Evolutionary conservation across 2,329 filamentous ascomycete species (phyloP), one percentile per base, ranked within the genome.

Genomic region (Penicillium italicum): DNA sequence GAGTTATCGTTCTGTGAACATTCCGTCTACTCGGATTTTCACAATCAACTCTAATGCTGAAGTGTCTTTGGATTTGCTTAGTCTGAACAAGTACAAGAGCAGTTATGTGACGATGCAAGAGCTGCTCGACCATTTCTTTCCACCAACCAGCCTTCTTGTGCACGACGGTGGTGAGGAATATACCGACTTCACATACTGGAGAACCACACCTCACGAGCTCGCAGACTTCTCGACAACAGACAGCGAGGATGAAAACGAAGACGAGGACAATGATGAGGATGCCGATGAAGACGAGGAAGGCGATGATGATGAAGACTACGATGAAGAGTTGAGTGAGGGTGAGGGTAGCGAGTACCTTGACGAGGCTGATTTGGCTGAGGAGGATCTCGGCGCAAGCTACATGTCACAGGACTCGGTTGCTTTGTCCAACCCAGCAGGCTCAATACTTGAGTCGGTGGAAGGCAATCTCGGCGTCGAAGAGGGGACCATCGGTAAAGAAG

Each of bases 21-120:
- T 99, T 38, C 94, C 94, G 0, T 88, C 89, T 50, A 95, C 88
- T 24, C 85, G 94, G 50, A 99, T 99, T 65, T 99, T 99, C 74
- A 97, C 94, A 16, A 99, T 99, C 80, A 99, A 99, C 74, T 94
- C 90, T 51, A 96, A 97, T 69, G 92, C 93, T 1, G 94, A 99
- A 73, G 92, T 99, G 30, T 93, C 89, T 28, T 79, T 99, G 22
- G 93, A 97, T 70, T 79, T 99, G 42, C 79, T 97, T 41, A 93
- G 86, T 60, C 81, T 97, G 52, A 97, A 96, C 76, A 95, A 91
- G 72, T 89, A 97, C 72, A 96, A 94, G 77, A 93, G 95, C 67
- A 96, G 90, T 61, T 99, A 99, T 71, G 91, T 96, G 59, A 92
- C 90, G 67, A 99, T 99, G 86, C 88, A 90, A 57, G 95, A 99